Evolutionary conservation across 805 yeast species (phyloP).

Genomic region (Candida jianshihensis): DNA sequence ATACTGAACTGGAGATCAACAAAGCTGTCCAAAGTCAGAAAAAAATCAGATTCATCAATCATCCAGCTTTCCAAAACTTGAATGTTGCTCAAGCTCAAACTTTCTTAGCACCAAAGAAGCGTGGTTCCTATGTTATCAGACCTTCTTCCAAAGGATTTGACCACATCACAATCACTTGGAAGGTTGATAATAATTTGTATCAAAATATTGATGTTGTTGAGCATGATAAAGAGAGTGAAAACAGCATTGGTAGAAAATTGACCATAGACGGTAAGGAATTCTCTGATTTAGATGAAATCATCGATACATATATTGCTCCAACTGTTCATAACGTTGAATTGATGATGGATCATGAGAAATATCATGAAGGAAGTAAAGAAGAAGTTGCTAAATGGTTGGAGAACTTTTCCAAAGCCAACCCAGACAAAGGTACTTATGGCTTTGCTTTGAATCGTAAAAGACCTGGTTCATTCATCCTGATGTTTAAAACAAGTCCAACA

Average conservation of each 20-base stretch:
- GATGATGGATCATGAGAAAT: conserved; percentile 82
- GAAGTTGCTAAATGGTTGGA: conserved; percentile 86
- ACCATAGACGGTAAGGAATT: conserved; percentile 65
- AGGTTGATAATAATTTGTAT: conserved; percentile 82
- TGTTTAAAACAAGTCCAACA: conserved; percentile 73
- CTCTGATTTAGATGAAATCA: conserved; percentile 87
- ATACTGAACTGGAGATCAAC: conserved; percentile 48
- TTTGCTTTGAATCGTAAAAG: conserved; percentile 84
- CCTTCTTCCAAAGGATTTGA: conserved; percentile 89
- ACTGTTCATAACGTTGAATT: conserved; percentile 78
- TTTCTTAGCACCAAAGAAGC: conserved; percentile 76
- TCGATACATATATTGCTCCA: conserved; percentile 80
- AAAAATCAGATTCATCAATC: conserved; percentile 75
- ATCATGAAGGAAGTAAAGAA: conserved; percentile 67
- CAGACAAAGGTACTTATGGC: conserved; percentile 82
- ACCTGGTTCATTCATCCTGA: conserved; percentile 89
- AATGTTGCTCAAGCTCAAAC: conserved; percentile 88
- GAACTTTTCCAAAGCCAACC: conserved; percentile 85
- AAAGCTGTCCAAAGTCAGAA: conserved; percentile 62
- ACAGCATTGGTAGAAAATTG: conserved; percentile 48
- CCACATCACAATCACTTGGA: conserved; percentile 93
- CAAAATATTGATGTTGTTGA: conserved; percentile 90
- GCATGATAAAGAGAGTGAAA: conserved; percentile 56
- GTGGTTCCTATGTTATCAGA: conserved; percentile 90
- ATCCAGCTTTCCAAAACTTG: conserved; percentile 83